phyloP scores from a whole-genome alignment of 352 stramenopile species.

The Thalassiosira livingstoniorum region DNA sequence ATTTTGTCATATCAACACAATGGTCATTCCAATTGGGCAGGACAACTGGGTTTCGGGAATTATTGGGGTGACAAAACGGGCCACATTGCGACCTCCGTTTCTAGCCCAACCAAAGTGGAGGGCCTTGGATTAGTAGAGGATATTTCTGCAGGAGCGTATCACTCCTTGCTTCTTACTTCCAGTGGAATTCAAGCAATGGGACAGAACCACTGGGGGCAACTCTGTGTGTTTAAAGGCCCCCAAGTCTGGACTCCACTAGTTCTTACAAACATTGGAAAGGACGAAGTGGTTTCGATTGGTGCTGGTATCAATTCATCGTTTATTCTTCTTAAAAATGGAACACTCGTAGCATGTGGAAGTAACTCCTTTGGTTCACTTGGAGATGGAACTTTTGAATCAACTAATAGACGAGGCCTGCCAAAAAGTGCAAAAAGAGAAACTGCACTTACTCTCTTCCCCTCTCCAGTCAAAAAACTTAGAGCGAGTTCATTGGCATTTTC shows the following conservation, averaged over 20 bases:
- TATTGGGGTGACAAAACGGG: conserved; percentile 8
- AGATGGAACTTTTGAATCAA: conserved; percentile 44
- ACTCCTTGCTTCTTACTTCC: conserved; percentile 44
- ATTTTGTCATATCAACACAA: no score
- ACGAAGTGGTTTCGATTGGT: conserved; percentile 40
- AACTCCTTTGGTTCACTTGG: conserved; percentile 63
- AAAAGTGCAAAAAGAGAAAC: conserved; percentile 50
- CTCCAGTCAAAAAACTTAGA: conserved; percentile 36
- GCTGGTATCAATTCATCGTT: conserved; percentile 42
- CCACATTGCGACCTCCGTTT: conserved; percentile 5
- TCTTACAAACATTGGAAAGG: conserved; percentile 18
- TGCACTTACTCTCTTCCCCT: conserved; percentile 27
- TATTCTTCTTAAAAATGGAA: conserved; percentile 63
- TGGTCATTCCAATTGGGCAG: no score
- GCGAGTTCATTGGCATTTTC: conserved; percentile 51
- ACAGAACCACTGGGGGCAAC: conserved; percentile 50
- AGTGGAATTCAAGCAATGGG: conserved; percentile 50
- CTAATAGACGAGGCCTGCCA: no score
- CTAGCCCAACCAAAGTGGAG: conserved; percentile 42
- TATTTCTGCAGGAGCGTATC: conserved; percentile 45
- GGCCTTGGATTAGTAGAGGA: conserved; percentile 24
- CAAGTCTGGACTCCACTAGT: conserved; percentile 40
- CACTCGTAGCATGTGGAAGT: conserved; percentile 51
- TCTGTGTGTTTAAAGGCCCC: conserved; percentile 38
- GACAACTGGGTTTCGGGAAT: conserved; percentile 49